Evolutionary conservation across 176 grass and related monocot genomes (phyloP).

Genomic region (Tillandsia leiboldiana): DNA sequence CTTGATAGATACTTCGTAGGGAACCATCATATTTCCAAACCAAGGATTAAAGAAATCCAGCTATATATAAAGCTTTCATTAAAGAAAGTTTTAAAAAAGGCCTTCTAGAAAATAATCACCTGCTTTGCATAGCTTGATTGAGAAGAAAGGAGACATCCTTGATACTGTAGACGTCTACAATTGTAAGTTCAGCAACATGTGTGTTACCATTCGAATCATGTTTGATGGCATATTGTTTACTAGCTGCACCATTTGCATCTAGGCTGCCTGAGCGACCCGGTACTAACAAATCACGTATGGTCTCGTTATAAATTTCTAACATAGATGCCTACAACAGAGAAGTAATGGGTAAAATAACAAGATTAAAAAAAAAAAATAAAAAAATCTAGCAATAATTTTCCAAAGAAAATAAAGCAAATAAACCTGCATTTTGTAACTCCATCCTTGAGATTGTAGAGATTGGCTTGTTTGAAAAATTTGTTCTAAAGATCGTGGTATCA

Average conservation of each 20-base stretch:
- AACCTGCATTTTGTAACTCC: slow-evolving; percentile 87
- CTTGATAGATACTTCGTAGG: too few species aligned
- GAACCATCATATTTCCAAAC: too few species aligned
- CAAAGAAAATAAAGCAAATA: slow-evolving; percentile 4
- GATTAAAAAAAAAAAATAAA: background rate
- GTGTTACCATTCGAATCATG: slow-evolving; percentile 77
- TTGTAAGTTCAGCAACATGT: slow-evolving; percentile 59
- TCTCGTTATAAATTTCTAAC: slow-evolving; percentile 98
- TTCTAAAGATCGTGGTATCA: slow-evolving; percentile 83
- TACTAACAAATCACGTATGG: slow-evolving; percentile 74
- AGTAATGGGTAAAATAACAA: slow-evolving; percentile 2
- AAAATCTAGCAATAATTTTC: background rate
- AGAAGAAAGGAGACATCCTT: slow-evolving; percentile 54
- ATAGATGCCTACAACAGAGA: slow-evolving; percentile 59
- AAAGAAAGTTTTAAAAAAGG: background rate
- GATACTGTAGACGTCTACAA: slow-evolving; percentile 53
- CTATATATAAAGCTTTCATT: background rate
- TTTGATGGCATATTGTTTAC: slow-evolving; percentile 74
- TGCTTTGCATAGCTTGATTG: slow-evolving; percentile 66
- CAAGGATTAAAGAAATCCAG: background rate
- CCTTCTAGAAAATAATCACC: slow-evolving; percentile 29
- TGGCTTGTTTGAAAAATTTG: slow-evolving; percentile 77
- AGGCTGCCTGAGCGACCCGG: slow-evolving; percentile 23
- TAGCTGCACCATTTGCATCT: slow-evolving; percentile 18
- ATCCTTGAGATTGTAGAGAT: slow-evolving; percentile 65